Conservation (phyloP, 768 basidiomycete genomes). For the Suillus bovinus region DNA sequence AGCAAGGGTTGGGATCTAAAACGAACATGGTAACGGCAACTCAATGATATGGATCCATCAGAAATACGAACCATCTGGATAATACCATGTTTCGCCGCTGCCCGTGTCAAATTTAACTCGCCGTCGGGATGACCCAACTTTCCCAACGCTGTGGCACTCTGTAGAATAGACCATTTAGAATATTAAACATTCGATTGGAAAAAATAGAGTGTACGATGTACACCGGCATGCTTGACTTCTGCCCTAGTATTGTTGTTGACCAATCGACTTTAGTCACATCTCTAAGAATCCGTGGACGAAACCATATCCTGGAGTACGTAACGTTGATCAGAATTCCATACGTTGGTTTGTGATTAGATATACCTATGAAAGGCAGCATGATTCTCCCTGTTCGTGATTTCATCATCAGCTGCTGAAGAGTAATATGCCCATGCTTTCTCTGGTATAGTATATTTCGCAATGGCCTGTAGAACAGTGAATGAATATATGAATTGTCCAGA, state of each 20-base stretch:
- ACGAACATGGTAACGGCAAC: not conserved
- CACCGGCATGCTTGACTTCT: constrained; percentile 68
- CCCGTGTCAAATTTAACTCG: constrained; percentile 82
- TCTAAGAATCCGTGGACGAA: constrained; percentile 79
- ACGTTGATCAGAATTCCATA: not conserved
- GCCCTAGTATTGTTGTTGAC: constrained; percentile 76
- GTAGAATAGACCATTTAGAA: constrained; percentile 10
- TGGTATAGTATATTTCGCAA: constrained; percentile 76
- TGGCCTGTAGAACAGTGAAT: constrained; percentile 49
- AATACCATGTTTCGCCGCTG: constrained; percentile 71
- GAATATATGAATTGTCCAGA: not conserved
- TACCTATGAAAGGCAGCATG: constrained; percentile 85
- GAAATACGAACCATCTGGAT: constrained; percentile 58
- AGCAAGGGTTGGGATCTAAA: constrained; percentile 85
- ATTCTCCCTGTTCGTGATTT: constrained; percentile 84
- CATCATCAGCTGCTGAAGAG: constrained; percentile 88
- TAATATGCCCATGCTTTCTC: constrained; percentile 93
- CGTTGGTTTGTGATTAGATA: not conserved
- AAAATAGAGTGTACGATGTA: constrained; percentile 57
- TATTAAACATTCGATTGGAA: not conserved
- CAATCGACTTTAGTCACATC: constrained; percentile 81
- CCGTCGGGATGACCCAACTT: constrained; percentile 94
- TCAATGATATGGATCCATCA: constrained; percentile 4
- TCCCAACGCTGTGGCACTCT: constrained; percentile 77
- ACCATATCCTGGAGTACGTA: constrained; percentile 63